Evolutionary conservation across 2,329 filamentous ascomycete species (phyloP).

Genomic region (Eutypella sp.): DNA sequence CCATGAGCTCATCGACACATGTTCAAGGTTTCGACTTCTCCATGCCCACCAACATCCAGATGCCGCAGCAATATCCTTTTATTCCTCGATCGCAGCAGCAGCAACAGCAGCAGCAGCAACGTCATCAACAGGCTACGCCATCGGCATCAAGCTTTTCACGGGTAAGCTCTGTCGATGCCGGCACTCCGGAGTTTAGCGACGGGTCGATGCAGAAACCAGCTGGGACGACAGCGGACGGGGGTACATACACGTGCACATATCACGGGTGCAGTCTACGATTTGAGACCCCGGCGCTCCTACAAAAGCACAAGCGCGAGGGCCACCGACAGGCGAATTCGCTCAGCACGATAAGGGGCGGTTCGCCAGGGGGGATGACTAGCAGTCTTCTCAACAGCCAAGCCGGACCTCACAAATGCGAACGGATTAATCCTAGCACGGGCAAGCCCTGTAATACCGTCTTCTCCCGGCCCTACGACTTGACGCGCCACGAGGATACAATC

Average conservation of each 20-base stretch:
- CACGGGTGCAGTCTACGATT: constrained; percentile 87
- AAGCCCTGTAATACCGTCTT: constrained; percentile 95
- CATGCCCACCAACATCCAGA: constrained; percentile 33
- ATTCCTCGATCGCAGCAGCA: constrained; percentile 32
- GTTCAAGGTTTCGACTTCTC: constrained; percentile 26
- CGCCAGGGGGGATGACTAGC: constrained; percentile 40
- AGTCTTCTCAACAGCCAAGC: constrained; percentile 75
- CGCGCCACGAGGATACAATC: constrained; percentile 93
- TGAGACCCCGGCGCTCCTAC: constrained; percentile 77
- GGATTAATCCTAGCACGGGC: constrained; percentile 89
- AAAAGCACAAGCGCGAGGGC: constrained; percentile 93
- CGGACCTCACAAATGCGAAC: constrained; percentile 87
- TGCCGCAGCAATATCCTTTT: constrained; percentile 25
- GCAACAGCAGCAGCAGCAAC: constrained; percentile 9
- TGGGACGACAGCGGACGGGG: constrained; percentile 66
- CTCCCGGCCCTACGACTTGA: constrained; percentile 92
- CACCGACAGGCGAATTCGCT: constrained; percentile 69
- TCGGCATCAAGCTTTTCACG: constrained; percentile 32
- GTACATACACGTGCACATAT: constrained; percentile 95
- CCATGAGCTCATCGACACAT: constrained; percentile 20
- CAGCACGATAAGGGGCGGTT: constrained; percentile 30
- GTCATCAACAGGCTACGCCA: constrained; percentile 29
- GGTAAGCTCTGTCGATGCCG: constrained; percentile 40
- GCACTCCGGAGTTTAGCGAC: constrained; percentile 29
- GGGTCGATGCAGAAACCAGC: constrained; percentile 46